Percentiles rank a stretch among this genome's conserved stretches.
Conservation (phyloP, 257 asterid species). For the Solanum appendiculatum region DNA sequence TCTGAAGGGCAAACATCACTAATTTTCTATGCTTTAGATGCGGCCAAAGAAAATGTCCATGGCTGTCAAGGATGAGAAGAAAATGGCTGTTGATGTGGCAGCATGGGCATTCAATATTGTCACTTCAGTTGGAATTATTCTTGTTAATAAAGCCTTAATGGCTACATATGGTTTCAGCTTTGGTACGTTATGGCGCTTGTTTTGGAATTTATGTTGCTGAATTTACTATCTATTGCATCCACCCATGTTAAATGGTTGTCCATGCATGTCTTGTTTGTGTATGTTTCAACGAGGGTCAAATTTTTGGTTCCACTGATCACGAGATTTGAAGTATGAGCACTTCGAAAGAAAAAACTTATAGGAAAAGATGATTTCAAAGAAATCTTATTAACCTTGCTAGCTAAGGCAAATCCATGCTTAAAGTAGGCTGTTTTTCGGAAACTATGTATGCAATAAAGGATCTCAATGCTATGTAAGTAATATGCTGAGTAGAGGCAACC, state of each 20-base stretch:
- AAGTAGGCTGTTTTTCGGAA: neutral
- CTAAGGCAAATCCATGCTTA: neutral
- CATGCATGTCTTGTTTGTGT: neutral
- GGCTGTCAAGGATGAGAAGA: constrained; percentile 41
- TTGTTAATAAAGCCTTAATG: constrained; percentile 55
- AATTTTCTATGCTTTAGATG: constrained; percentile 7
- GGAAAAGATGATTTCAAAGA: neutral
- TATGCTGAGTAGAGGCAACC: neutral
- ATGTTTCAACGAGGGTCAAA: neutral
- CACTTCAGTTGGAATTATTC: constrained; percentile 59
- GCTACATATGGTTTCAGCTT: constrained; percentile 55
- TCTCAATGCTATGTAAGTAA: neutral
- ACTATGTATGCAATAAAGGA: neutral
- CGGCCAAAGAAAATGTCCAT: constrained; percentile 28
- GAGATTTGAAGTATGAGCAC: neutral
- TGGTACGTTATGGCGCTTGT: constrained; percentile 18
- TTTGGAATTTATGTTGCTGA: neutral
- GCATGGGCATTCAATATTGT: constrained; percentile 64
- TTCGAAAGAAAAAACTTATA: neutral
- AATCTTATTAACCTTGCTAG: neutral
- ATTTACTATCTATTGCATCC: neutral
- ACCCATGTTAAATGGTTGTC: neutral
- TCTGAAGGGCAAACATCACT: neutral
- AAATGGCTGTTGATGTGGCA: constrained; percentile 32
- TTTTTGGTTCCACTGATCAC: neutral